Evolutionary conservation across 2,329 filamentous ascomycete species (phyloP).

Genomic region (Calonectria leucothoes): DNA sequence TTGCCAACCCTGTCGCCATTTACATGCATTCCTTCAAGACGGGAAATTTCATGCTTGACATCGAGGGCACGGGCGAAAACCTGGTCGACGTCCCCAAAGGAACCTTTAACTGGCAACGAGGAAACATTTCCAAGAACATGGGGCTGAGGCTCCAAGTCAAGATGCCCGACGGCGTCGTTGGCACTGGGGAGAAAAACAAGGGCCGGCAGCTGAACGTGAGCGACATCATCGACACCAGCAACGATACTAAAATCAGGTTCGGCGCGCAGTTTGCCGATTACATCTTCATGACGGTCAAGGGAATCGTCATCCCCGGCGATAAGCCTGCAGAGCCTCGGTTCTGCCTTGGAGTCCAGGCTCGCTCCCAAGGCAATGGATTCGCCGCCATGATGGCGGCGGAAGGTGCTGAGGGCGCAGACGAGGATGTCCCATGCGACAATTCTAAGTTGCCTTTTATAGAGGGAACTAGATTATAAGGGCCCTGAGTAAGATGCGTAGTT

Average conservation of each 20-base stretch:
- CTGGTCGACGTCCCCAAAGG: neutral
- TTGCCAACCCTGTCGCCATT: conserved; percentile 14
- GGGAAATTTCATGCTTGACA: conserved; percentile 8
- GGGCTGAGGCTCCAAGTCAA: conserved; percentile 13
- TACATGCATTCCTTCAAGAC: conserved; percentile 11
- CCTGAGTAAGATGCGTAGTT: no score
- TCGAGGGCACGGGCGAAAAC: neutral
- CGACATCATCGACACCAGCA: conserved; percentile 12
- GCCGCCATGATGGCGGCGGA: no score
- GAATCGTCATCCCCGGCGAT: neutral
- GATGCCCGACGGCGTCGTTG: conserved; percentile 13
- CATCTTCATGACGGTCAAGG: conserved; percentile 12
- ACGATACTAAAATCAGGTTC: neutral
- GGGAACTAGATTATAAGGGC: no score
- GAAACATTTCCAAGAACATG: neutral
- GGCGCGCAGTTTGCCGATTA: conserved; percentile 21
- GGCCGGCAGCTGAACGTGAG: conserved; percentile 13
- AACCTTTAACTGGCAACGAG: conserved; percentile 8
- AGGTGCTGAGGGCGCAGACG: no score
- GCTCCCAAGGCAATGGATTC: no score
- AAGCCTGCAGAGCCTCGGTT: neutral
- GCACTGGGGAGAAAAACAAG: neutral
- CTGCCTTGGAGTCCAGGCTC: no score
- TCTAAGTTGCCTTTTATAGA: no score
- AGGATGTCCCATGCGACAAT: no score